phyloP scores from a whole-genome alignment of 768 basidiomycete species.

The Gautieria morchelliformis region DNA sequence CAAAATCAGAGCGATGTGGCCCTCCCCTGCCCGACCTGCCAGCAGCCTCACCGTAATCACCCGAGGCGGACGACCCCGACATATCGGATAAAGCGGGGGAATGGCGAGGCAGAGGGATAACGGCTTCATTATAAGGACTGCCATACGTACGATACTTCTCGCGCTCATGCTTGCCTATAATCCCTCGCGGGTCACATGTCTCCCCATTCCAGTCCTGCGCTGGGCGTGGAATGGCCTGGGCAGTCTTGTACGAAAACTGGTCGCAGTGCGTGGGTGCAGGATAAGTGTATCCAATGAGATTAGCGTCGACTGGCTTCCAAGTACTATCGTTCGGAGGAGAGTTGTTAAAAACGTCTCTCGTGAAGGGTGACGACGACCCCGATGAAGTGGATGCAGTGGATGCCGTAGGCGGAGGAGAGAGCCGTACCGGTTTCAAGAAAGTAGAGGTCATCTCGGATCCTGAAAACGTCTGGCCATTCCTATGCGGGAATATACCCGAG shows the following conservation, averaged over 20 bases:
- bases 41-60: not conserved
- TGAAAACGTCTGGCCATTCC: not conserved
- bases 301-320: not conserved
- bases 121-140: not conserved
- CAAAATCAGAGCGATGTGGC: not conserved
- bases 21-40: not conserved
- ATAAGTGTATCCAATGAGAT: not conserved
- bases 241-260: not conserved
- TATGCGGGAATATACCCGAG: not conserved
- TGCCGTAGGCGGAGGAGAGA: conserved; percentile 1
- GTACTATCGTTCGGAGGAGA: not conserved
- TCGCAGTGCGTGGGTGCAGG: not conserved
- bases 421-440: not conserved
- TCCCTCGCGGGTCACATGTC: conserved; percentile 6
- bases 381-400: conserved; percentile 3
- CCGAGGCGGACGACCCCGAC: not conserved
- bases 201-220: not conserved
- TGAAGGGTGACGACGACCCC: conserved; percentile 5
- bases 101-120: not conserved
- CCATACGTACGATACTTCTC: not conserved
- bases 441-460: not conserved
- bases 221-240: no score
- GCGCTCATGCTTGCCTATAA: not conserved
- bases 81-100: not conserved
- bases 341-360: not conserved